phyloP scores from a whole-genome alignment of 805 yeast species.

The Suhomyces xylopsoci region DNA sequence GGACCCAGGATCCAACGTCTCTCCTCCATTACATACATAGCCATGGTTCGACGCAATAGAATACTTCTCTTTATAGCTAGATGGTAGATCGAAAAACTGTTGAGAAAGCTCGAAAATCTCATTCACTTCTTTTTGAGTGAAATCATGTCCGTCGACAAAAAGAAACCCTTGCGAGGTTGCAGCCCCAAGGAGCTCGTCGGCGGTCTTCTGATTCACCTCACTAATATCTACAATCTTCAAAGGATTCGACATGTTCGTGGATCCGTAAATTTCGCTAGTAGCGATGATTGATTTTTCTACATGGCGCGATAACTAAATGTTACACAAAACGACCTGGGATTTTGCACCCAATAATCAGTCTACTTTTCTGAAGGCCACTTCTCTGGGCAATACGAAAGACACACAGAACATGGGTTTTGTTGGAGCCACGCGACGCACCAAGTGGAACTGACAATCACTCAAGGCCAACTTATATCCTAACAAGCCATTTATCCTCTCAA shows the following conservation, averaged over 20 bases:
- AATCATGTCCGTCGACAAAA: conserved; percentile 66
- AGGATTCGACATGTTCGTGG: conserved; percentile 34
- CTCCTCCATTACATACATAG: conserved; percentile 54
- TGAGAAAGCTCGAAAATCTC: conserved; percentile 47
- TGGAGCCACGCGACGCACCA: conserved; percentile 93
- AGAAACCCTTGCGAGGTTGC: conserved; percentile 65
- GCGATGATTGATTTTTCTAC: background rate
- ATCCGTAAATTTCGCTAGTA: background rate
- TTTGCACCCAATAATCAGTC: background rate
- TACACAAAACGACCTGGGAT: background rate
- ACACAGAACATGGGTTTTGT: conserved; percentile 96
- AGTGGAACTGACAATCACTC: conserved; percentile 59
- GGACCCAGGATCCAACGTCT: conserved; percentile 41
- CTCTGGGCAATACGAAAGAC: conserved; percentile 67
- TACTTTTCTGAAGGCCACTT: conserved; percentile 50
- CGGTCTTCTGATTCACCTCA: conserved; percentile 40
- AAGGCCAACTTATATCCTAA: conserved; percentile 49
- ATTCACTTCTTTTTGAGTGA: conserved; percentile 53
- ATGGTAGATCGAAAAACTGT: conserved; percentile 50
- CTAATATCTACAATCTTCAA: conserved; percentile 58
- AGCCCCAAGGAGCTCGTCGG: conserved; percentile 52
- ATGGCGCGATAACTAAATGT: background rate
- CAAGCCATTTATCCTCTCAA: conserved; percentile 44
- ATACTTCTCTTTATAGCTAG: conserved; percentile 46
- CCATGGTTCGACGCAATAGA: conserved; percentile 56